Evolutionary conservation across 2,329 filamentous ascomycete genomes (phyloP), one percentile per base, ranked within the genome.

Genomic region (Calonectria fujianensis): DNA sequence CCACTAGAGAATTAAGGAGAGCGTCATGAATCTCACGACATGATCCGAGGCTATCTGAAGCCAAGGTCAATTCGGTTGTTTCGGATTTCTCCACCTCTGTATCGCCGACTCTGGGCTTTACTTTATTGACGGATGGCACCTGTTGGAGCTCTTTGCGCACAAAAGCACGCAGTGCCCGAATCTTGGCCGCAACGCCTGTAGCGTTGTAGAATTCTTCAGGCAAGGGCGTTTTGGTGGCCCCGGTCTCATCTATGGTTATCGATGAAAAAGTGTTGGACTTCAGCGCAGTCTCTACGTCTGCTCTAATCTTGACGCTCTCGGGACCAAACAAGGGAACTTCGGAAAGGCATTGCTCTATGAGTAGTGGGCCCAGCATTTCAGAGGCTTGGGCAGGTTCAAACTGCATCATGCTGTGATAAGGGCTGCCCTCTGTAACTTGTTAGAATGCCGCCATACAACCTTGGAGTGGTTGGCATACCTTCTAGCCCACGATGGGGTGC

Each of bases 21-120:
- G 87, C 86, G 77, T 93, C 91, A 76, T 93, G 91, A 37, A 90
- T 85, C 75, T 93, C 89, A 24, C 89, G 86, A 71, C 90, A 91
- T 18, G 91, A 90, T 4, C 83, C 83, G 3, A 85, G 77, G 31
- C 83, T 85, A 50, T 85, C 85, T 4, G 85, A 84, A 5, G 85
- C 85, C 3, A 86, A 72, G 2, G 85, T 85, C 31, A 87, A 76
- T 52, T 87, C 83, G 11, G 82, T 83, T 16, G 84, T 79, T 24
- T 83, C 82, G 59, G 82, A 82, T 27, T 84, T 79, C 24, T 84
- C 71, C 6, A 80, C 77, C 50, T 80, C 80, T 13, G 79, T 76
- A 31, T 82, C 80, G 11, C 77, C 78, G 24, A 70, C 78, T 32
- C 79, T 78, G 16, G 79, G 74, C 48, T 80, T 79, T 18, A 82